Percentiles rank a stretch among this genome's conserved stretches.
phyloP scores from a whole-genome alignment of 1,284 basidiomycete species.

The Sparassis latifolia region DNA sequence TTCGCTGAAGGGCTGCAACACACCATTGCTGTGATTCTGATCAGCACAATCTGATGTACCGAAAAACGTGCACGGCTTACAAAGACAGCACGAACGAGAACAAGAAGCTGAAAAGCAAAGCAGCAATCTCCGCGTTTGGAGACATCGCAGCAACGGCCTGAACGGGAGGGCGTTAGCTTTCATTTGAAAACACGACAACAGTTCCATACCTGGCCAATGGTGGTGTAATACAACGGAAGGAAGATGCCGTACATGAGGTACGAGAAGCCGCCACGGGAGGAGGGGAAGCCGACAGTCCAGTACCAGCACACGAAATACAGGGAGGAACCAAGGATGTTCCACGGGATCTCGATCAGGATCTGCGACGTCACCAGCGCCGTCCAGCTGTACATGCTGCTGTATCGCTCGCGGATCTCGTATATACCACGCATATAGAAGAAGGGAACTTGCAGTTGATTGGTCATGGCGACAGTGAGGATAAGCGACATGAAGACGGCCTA shows the following conservation, averaged over 20 bases:
- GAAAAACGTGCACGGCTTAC: conserved; percentile 31
- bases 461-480: conserved; percentile 38
- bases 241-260: conserved; percentile 46
- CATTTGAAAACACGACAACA: conserved; percentile 44
- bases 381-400: conserved; percentile 82
- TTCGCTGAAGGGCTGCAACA: conserved; percentile 54
- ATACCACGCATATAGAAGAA: conserved; percentile 49
- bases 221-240: conserved; percentile 55
- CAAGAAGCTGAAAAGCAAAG: conserved; percentile 56
- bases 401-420: conserved; percentile 61
- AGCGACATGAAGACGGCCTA: conserved; percentile 41
- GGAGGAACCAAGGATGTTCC: conserved; percentile 54
- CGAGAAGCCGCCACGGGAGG: conserved; percentile 48
- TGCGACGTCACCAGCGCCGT: conserved; percentile 61
- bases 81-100: conserved; percentile 62
- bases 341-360: conserved; percentile 58
- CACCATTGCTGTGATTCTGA: conserved; percentile 43
- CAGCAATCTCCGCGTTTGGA: conserved; percentile 60
- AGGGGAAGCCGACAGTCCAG: conserved; percentile 61
- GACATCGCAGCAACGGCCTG: conserved; percentile 63
- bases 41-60: not conserved
- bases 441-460: conserved; percentile 48
- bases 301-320: conserved; percentile 66
- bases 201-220: conserved; percentile 35
- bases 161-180: conserved; percentile 46